phyloP scores from a whole-genome alignment of 768 basidiomycete genomes.

The Pleurotus djamor region DNA sequence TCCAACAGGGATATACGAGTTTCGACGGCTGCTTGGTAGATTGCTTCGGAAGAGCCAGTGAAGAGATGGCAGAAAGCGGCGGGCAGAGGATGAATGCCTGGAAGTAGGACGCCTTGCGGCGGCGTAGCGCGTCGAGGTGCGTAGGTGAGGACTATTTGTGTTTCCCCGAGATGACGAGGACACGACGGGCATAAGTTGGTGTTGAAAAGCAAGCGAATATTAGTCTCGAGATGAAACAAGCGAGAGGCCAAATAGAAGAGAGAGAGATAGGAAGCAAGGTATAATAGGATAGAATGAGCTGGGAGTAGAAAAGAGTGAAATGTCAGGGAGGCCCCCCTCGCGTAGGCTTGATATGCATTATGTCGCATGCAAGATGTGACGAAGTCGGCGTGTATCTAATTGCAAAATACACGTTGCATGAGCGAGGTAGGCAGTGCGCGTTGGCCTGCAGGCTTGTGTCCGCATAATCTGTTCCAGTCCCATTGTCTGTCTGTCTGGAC shows the following conservation, averaged over 20 bases:
- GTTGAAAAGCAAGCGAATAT: conserved; percentile 4
- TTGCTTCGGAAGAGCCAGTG: conserved; percentile 80
- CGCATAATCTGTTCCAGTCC: not conserved
- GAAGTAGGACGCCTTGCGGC: conserved; percentile 1
- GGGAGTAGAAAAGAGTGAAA: not conserved
- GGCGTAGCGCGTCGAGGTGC: not conserved
- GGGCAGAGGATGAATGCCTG: conserved; percentile 1
- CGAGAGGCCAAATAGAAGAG: not conserved
- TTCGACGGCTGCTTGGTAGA: conserved; percentile 57
- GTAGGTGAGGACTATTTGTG: not conserved
- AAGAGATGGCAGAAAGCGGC: conserved; percentile 29
- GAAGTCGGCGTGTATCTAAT: not conserved
- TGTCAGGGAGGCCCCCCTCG: not conserved
- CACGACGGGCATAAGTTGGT: not conserved
- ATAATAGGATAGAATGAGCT: not conserved
- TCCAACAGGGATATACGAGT: conserved; percentile 49
- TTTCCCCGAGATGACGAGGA: not conserved
- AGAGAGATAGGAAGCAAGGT: not conserved
- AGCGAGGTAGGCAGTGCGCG: conserved; percentile 4
- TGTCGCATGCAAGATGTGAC: not conserved
- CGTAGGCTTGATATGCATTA: conserved; percentile 4
- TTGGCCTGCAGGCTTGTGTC: not conserved
- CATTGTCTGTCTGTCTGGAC: not conserved
- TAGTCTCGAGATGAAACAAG: conserved; percentile 3
- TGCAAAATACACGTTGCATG: conserved; percentile 2